Evolutionary conservation across 805 yeast genomes (phyloP), one percentile per base, ranked within the genome.

Genomic region (Hanseniaspora lindneri): DNA sequence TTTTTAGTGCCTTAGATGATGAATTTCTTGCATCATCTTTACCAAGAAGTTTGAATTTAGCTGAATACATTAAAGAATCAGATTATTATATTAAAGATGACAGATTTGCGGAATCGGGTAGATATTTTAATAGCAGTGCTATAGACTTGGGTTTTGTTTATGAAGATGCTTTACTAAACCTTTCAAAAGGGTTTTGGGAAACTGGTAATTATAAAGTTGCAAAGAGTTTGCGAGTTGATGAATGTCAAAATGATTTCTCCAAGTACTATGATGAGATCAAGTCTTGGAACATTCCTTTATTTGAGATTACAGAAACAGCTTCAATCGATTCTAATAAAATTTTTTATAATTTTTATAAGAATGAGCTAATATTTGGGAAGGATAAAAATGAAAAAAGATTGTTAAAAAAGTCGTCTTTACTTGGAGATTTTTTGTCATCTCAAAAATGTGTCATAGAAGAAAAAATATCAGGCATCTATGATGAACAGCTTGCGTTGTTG

Each of bases 271-370:
- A 37, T 1, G 39, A 44, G 14, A 21, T 44, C 4, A 32, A 21
- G 23, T 28, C n/a, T 14, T 44, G 49, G 49, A 33, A 44, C n/a
- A 21, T 44, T 3, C 49, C 43, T 8, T 16, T 35, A 29, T 10
- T n/a, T 13, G 13, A 37, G 28, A 14, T 3, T 25, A 3, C 6
- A 17, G 14, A 34, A 21, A 11, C 20, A 13, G 7, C 10, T 21
- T 8, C 9, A 4, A 13, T 11, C 8, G 16, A 20, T 20, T 4
- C 29, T 11, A 20, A 36, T 20, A 8, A 4, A 21, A 13, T 14
- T 4, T 36, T 36, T 36, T 36, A 21, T 21, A 20, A 13, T 8
- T 36, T 17, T 36, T 4, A 13, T 21, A 36, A 23, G 23, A 36
- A 36, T 8, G 16, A 17, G 23, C 23, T 19, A n/a, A 17, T 34